Base-by-base conservation (phyloP, 495 filamentous ascomycete genomes). In the Neurospora africana region DNA sequence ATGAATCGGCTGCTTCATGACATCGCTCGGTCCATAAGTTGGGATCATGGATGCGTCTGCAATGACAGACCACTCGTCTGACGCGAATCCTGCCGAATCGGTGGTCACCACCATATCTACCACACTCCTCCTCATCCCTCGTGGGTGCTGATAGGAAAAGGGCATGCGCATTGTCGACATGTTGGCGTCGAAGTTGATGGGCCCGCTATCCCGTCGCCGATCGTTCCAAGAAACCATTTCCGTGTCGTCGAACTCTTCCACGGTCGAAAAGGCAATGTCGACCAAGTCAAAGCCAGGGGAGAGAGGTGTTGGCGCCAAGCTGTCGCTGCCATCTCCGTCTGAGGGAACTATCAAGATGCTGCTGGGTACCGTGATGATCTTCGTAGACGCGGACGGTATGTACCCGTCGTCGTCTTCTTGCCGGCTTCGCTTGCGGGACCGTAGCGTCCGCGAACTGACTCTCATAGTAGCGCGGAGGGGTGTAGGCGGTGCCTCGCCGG, bases 1-100 rank as follows among this genome's bases (percentile, higher is more conserved):
- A 35, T 65, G 71, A 6, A 37, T 65, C 13, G 69, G 69, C 27
- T 70, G 73, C 53, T 71, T 68, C 61, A 69, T 75, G 70, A 76
- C 68, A 41, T 73, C 71, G 68, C 69, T 72, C 1, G 73, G 75
- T 68, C 41, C 47, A 39, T 76, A 76, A 30, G 75, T 75, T n/a
- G 76, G 76, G 33, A 78, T 71, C n/a, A 75, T 68, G 9, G 73
- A 74, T 39, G 53, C 33, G 38, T 78, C 75, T 27, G 71, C 37
- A 61, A 78, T 74, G 44, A 76, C 70, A 37, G 72, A 76, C 74
- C 72, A 74, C 70, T 76, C 73, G 65, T 76, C 73, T 9, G 53
- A 69, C 5, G 21, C 44, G 21, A 73, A 39, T 40, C 21, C 19
- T 44, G 13, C n/a, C 58, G 30, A 35, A 21, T 68, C 36, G 23